Evolutionary conservation across 2,329 filamentous ascomycete species (phyloP).

Genomic region (Xylariaceae sp.): DNA sequence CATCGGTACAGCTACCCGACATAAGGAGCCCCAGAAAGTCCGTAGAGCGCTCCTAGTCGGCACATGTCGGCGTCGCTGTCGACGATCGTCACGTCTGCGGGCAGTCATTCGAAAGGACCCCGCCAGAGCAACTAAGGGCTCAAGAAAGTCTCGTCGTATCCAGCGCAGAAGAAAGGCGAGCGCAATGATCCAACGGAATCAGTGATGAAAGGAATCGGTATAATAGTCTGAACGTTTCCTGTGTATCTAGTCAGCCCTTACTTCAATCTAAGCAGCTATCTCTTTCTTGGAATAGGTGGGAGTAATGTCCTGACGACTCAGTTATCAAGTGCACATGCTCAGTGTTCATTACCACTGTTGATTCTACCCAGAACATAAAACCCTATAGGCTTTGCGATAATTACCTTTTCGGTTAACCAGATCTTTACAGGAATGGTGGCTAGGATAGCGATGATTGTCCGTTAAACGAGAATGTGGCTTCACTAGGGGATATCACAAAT

Average conservation of each 20-base stretch:
- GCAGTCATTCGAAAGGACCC: not conserved
- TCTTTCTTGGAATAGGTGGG: not conserved
- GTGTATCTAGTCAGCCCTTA: constrained; percentile 4
- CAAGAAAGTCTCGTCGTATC: not conserved
- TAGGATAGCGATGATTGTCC: too few species aligned
- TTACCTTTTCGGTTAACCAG: too few species aligned
- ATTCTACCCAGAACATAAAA: too few species aligned
- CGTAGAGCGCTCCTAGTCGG: not conserved
- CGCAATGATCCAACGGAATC: not conserved
- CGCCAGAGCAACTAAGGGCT: not conserved
- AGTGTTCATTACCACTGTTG: too few species aligned
- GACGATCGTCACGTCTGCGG: not conserved
- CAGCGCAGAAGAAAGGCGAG: not conserved
- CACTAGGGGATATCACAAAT: too few species aligned
- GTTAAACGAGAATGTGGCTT: too few species aligned
- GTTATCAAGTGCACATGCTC: not conserved
- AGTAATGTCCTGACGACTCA: not conserved
- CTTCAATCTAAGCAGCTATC: not conserved
- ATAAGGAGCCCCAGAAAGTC: not conserved
- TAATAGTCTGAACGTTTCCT: not conserved
- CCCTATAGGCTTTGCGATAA: too few species aligned
- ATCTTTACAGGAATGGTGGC: too few species aligned
- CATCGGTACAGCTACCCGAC: not conserved
- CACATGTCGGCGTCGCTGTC: not conserved
- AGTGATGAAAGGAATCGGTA: not conserved